A percentile compares a stretch with the other conserved stretches of the same genome.
phyloP scores from a whole-genome alignment of 2,329 filamentous ascomycete species.

The Colletotrichum siamense region DNA sequence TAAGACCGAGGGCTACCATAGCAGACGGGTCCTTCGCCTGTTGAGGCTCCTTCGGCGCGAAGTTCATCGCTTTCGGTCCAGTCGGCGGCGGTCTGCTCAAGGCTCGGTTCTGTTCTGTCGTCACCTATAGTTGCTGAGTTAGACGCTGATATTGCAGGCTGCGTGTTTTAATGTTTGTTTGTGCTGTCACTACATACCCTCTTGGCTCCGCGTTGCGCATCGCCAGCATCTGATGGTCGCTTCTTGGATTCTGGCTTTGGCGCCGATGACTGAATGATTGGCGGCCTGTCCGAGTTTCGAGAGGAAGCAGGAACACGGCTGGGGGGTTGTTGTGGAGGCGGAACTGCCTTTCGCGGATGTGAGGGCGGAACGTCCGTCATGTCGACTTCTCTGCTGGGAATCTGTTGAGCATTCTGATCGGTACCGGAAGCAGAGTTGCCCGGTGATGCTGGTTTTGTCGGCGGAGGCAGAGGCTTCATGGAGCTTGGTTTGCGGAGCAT shows the following conservation, averaged over 20 bases:
- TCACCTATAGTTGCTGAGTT: slow-evolving; percentile 14
- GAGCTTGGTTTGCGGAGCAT: slow-evolving; percentile 52
- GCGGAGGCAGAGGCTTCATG: background rate
- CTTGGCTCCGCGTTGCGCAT: slow-evolving; percentile 40
- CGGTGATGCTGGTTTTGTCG: slow-evolving; percentile 32
- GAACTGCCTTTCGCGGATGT: background rate
- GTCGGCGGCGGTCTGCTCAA: slow-evolving; percentile 20
- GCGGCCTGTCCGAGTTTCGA: slow-evolving; percentile 26
- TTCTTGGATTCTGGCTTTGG: slow-evolving; percentile 40
- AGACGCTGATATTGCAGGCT: background rate
- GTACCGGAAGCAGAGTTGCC: background rate
- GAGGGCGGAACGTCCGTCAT: slow-evolving; percentile 16
- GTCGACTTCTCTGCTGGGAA: slow-evolving; percentile 10
- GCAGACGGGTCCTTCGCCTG: slow-evolving; percentile 52
- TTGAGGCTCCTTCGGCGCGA: slow-evolving; percentile 22
- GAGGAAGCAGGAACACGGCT: background rate
- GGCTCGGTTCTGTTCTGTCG: slow-evolving; percentile 16
- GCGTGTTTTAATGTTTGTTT: background rate
- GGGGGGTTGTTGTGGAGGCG: background rate
- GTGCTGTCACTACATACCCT: slow-evolving; percentile 39
- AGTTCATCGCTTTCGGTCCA: slow-evolving; percentile 17
- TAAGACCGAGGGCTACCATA: slow-evolving; percentile 56
- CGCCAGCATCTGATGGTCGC: slow-evolving; percentile 44
- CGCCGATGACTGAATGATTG: slow-evolving; percentile 44
- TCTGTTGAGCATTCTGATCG: background rate